Conservation (phyloP, 2,329 filamentous ascomycete genomes). For the Fusarium burgessii region DNA sequence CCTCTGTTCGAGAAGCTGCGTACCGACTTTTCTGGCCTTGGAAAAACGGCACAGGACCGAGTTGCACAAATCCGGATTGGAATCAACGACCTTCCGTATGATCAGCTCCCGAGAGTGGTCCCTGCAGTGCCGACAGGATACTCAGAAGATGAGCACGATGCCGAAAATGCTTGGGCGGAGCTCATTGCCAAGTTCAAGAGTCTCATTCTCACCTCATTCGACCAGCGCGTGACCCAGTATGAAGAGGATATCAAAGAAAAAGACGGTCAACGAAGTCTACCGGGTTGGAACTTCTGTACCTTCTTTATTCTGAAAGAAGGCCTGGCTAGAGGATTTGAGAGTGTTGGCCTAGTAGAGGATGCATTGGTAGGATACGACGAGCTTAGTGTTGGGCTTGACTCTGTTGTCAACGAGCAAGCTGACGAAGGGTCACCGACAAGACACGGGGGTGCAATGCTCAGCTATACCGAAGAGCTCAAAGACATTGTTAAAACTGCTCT, state of each 20-base stretch:
- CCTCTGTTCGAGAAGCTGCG: conserved; percentile 91
- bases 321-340: conserved; percentile 92
- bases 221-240: conserved; percentile 90
- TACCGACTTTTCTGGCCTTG: conserved; percentile 84
- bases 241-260: conserved; percentile 97
- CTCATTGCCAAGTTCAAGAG: conserved; percentile 88
- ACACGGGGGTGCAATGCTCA: conserved; percentile 78
- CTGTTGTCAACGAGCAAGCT: conserved; percentile 80
- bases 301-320: conserved; percentile 99
- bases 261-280: conserved; percentile 85
- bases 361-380: conserved; percentile 96
- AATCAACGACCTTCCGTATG: conserved; percentile 75
- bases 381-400: conserved; percentile 86
- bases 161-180: conserved; percentile 85
- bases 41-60: conserved; percentile 79
- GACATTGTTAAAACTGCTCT: conserved; percentile 66
- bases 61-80: conserved; percentile 87
- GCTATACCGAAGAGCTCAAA: conserved; percentile 79
- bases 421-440: conserved; percentile 69
- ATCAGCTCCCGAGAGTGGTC: conserved; percentile 71
- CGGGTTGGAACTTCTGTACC: conserved; percentile 99
- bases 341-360: conserved; percentile 94
- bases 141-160: conserved; percentile 79
- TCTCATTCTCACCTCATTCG: conserved; percentile 89
- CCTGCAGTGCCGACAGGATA: conserved; percentile 73